Base-by-base conservation (phyloP, 805 yeast species). In the Nakazawaea ishiwadae region DNA sequence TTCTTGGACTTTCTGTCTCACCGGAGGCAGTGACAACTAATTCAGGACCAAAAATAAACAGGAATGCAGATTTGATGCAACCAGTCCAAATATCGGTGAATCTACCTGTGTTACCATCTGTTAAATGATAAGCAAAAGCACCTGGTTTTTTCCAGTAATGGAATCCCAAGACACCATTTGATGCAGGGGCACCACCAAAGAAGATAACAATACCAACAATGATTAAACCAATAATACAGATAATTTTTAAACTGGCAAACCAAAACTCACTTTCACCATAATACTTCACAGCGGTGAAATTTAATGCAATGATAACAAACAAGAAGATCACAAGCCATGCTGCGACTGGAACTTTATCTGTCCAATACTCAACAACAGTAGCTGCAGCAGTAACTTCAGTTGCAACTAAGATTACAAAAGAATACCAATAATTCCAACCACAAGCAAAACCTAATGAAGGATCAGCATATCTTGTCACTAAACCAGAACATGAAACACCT, bases 361-460 rank as follows among this genome's bases (percentile, higher is more conserved):
- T 69, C 86, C 86, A 79, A 54, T 75, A 79, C 49, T 71, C 69
- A 46, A 79, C 68, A n/a, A 79, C 77, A 42, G 76, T 69, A 2
- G 82, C 70, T 12, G 83, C 80, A 1, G 84, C 84, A 10, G 78
- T 73, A 55, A 79, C 68, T 58, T 79, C 84, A 44, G 80, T 73
- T 24, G 84, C 79, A 3, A 78, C 72, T 43, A 74, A 60, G 45
- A 74, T 60, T 41, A 73, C 73, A 53, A 69, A 66, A 45, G 77
- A 66, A 56, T 75, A 75, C 42, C 60, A 58, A 24, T 56, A 61
- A 37, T 68, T 69, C 47, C 67, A 62, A 45, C 82, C 81, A 53
- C 77, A 60, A 6, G 82, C 76, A 55, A 77, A 74, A 1, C 84
- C 82, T 27, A 80, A 59, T 5, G 85, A 73, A 34, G 70, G 73